These are phyloP conservation scores for Beauveria medogensis DNA, from an alignment of 2,329 filamentous ascomycete genomes.

Conservation along the genomic window DNA sequence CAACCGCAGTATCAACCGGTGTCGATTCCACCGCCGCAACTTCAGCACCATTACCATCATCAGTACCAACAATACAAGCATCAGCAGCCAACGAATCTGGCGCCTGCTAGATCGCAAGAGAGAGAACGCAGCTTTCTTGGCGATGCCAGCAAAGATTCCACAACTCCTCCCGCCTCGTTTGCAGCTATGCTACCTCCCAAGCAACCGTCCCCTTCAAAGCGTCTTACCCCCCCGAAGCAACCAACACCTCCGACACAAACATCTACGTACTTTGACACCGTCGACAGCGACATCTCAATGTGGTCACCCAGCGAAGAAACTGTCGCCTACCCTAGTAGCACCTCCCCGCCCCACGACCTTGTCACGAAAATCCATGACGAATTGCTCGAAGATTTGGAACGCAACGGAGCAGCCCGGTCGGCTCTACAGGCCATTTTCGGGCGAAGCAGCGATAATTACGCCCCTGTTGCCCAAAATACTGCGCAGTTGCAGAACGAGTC, in stretches of 20 bases:
- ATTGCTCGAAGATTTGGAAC: neutral
- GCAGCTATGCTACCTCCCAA: neutral
- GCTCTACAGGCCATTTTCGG: conserved; percentile 1
- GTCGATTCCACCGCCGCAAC: neutral
- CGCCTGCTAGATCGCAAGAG: neutral
- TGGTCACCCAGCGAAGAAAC: conserved; percentile 2
- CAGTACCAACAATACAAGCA: neutral
- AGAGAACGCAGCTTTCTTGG: neutral
- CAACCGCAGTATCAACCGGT: neutral
- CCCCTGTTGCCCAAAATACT: neutral
- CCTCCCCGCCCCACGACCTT: neutral
- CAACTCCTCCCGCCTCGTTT: neutral
- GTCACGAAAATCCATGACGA: neutral
- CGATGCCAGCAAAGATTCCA: neutral
- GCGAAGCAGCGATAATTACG: neutral
- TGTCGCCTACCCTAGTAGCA: neutral
- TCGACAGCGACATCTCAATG: neutral
- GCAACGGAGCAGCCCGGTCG: neutral
- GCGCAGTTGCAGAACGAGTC: neutral
- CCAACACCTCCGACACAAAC: neutral
- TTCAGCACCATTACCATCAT: neutral
- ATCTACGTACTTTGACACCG: neutral
- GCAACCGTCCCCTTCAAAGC: neutral
- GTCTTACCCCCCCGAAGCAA: neutral
- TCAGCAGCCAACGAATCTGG: neutral